Evolutionary conservation across 495 filamentous ascomycete genomes (phyloP), one percentile per base, ranked within the genome.

Genomic region (Tuber microsphaerosporum): DNA sequence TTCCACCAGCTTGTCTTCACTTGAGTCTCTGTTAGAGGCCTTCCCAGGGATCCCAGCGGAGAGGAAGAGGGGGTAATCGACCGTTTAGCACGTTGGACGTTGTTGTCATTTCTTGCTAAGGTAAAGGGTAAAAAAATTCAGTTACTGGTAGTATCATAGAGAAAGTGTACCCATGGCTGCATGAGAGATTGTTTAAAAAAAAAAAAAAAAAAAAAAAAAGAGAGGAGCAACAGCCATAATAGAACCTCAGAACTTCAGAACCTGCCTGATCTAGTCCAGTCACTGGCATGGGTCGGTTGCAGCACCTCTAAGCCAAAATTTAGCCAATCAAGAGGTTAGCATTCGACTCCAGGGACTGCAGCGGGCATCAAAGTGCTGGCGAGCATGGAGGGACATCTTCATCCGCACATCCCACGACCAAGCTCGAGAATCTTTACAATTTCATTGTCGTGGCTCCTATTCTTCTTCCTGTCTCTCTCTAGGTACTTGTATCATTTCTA

Each of bases 331-430:
- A 71, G 73, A 16, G 56, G 16, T 31, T 65, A 14, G 56, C 56
- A 17, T 65, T 45, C 74, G 70, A 45, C 37, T 77, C 46, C 75
- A 70, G 77, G 75, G 69, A 56, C 77, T 76, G 77, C 61, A 77
- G 72, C 75, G 75, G 71, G 75, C 77, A 75, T 75, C 56, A 65
- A 65, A 77, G 76, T 73, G 75, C 77, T 77, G 77, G 76, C 70
- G 76, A 75, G 77, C 75, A 73, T 79, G 72, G 77, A 79, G 77
- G 68, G 72, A 79, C 78, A 79, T 51, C 65, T 69, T 71, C 70
- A 44, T 71, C 77, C 77, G 75, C 77, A 79, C 76, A 79, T 79
- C 77, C 76, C 77, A 72, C 77, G 48, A 79, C 76, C 70, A 71
- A 71, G 75, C 76, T 48, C 73, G 72, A 69, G 56, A 31, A 31